Evolutionary conservation across 345 rosid genomes (phyloP).

Genomic region (Aquilaria yunnanensis): DNA sequence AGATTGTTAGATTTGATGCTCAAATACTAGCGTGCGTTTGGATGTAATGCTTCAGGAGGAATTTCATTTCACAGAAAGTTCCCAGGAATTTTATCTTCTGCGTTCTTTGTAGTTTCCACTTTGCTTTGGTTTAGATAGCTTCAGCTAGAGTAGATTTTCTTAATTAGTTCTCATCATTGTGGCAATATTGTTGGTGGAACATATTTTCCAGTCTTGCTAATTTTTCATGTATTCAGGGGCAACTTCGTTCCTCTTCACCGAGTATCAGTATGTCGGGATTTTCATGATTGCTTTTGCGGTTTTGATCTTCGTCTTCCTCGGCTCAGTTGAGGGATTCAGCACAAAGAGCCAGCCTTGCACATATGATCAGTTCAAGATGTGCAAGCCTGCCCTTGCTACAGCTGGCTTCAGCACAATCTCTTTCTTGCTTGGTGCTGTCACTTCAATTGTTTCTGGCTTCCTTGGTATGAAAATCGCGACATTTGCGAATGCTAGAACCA

Average conservation of each 20-base stretch:
- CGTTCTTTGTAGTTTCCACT: too few species aligned
- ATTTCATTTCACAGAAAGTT: too few species aligned
- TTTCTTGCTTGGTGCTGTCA: conserved; percentile 61
- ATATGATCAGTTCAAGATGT: conserved; percentile 37
- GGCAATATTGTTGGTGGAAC: too few species aligned
- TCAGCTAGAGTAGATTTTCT: too few species aligned
- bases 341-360: conserved; percentile 62
- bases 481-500: conserved; percentile 78
- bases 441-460: conserved; percentile 73
- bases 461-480: conserved; percentile 90
- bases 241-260: conserved; percentile 53
- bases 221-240: conserved; percentile 29
- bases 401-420: conserved; percentile 66
- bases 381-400: conserved; percentile 83
- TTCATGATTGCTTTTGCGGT: conserved; percentile 52
- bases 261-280: conserved; percentile 50
- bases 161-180: too few species aligned
- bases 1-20: too few species aligned
- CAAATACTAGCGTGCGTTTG: too few species aligned
- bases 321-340: conserved; percentile 63
- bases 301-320: conserved; percentile 47
- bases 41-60: too few species aligned
- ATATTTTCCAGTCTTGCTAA: too few species aligned
- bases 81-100: too few species aligned
- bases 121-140: too few species aligned